Base-by-base conservation (phyloP, 2,329 filamentous ascomycete species). In the Madurella mycetomatis region DNA sequence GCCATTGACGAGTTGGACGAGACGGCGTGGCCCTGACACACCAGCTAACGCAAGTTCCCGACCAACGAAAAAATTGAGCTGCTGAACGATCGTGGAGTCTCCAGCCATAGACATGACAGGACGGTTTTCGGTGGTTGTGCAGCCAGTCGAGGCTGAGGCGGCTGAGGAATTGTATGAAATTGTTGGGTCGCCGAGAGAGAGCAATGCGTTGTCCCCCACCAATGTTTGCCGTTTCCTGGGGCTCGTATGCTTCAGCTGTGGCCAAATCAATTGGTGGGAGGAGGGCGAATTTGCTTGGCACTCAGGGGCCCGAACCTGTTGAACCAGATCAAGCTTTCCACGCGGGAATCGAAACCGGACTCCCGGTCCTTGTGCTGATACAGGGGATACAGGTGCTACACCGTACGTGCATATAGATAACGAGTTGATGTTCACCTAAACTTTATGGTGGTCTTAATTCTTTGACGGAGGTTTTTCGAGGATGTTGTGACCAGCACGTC, bases 71-170 rank as follows among this genome's bases (percentile, higher is more conserved):
- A 42, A 44, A 45, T 16, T 15, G n/a, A 49, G 45, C 19, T 50
- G 47, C 39, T 34, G 42, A 17, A 43, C 18, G 17, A 17, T 48
- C 34, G 41, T 43, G 25, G 47, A 51, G 31, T 49, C 19, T 32
- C 39, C 32, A 32, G 59, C 57, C 57, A 60, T 61, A 41, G 42
- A 19, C 49, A 56, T 44, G 25, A 41, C 44, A 46, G 43, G 32
- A n/a, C 34, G 34, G 13, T 4, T 9, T 15, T 37, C 13, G 34
- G 34, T 37, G 41, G 41, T 43, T 13, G 41, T 19, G 18, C 17
- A 19, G 9, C 41, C 16, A 16, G 41, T 18, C 41, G 9, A 11
- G 13, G 34, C 34, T 37, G 11, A 37, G 13, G 34, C 34, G 13
- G 34, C 34, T 11, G 34, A 37, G 34, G 34, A 15, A 17, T 42